Evolutionary conservation across 371 early-diverging fungal genomes (phyloP).

Genomic region (Rhizopus stolonifer): DNA sequence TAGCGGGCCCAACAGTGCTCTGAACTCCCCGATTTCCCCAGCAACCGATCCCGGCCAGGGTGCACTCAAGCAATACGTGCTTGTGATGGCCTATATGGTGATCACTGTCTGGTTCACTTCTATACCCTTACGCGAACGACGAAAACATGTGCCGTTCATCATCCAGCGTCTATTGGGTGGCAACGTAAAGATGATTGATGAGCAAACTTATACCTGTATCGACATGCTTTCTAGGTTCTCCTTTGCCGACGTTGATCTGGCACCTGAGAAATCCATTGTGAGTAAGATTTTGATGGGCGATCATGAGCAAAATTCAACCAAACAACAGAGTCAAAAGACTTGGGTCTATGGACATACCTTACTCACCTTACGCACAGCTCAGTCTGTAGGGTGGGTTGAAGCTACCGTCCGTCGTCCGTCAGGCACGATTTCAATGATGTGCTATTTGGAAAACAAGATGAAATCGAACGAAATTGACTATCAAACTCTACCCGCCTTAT

Average conservation of each 20-base stretch:
- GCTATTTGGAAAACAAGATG: constrained; percentile 75
- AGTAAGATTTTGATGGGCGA: constrained; percentile 45
- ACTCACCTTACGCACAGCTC: constrained; percentile 70
- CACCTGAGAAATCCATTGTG: constrained; percentile 50
- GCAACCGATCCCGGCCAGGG: constrained; percentile 16
- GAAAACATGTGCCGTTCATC: constrained; percentile 81
- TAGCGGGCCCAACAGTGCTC: constrained; percentile 11
- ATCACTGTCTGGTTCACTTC: constrained; percentile 87
- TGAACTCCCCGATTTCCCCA: background rate
- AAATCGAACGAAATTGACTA: constrained; percentile 57
- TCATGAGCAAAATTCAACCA: constrained; percentile 15
- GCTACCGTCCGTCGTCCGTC: constrained; percentile 83
- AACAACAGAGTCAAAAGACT: constrained; percentile 49
- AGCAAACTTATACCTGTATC: constrained; percentile 84
- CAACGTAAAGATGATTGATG: constrained; percentile 54
- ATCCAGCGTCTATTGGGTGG: constrained; percentile 65
- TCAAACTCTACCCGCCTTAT: constrained; percentile 53
- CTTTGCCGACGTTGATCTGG: constrained; percentile 71
- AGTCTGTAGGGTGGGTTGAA: constrained; percentile 74
- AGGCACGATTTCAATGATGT: constrained; percentile 72
- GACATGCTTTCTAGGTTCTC: constrained; percentile 91
- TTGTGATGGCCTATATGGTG: constrained; percentile 89
- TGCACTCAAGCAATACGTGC: constrained; percentile 75
- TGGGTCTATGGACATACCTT: constrained; percentile 89
- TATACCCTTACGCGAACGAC: constrained; percentile 70